Evolutionary conservation across 2,329 filamentous ascomycete species (phyloP).

Genomic region (Fusarium ambrosium): DNA sequence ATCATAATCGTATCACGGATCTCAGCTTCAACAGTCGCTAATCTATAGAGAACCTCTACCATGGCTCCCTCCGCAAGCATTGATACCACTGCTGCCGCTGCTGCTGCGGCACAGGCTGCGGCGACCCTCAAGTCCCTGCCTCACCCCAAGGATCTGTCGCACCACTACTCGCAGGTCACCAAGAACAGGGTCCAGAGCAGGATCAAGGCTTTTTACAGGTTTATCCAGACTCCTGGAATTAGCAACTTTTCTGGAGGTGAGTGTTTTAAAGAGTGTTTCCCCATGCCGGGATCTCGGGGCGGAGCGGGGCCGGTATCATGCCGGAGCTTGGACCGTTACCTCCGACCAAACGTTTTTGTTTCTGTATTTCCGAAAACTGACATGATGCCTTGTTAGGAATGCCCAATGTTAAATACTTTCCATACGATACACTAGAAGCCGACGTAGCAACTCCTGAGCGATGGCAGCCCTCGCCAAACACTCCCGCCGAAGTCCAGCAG

Average conservation of each 20-base stretch:
- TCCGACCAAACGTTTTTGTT: neutral
- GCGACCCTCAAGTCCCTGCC: slow-evolving; percentile 31
- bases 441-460: slow-evolving; percentile 80
- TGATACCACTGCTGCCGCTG: slow-evolving; percentile 15
- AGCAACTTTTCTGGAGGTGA: slow-evolving; percentile 73
- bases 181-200: slow-evolving; percentile 73
- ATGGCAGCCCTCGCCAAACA: slow-evolving; percentile 78
- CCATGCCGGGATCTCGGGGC: slow-evolving; percentile 3
- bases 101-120: slow-evolving; percentile 14
- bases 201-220: slow-evolving; percentile 89
- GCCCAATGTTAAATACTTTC: slow-evolving; percentile 85
- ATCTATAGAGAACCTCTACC: slow-evolving; percentile 5
- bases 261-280: slow-evolving; percentile 39
- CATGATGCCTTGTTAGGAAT: slow-evolving; percentile 67
- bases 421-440: slow-evolving; percentile 91
- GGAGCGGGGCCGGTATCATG: slow-evolving; percentile 6
- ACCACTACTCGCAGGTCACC: slow-evolving; percentile 81
- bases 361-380: slow-evolving; percentile 22
- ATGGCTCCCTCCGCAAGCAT: slow-evolving; percentile 41
- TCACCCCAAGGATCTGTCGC: slow-evolving; percentile 79
- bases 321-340: neutral
- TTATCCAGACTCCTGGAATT: slow-evolving; percentile 76
- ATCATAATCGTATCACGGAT: slow-evolving; percentile 9
- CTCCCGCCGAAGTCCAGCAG: slow-evolving; percentile 55
- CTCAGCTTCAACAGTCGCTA: neutral